Base-by-base conservation (phyloP, 2,329 filamentous ascomycete genomes). In the Elsinoe fawcettii region DNA sequence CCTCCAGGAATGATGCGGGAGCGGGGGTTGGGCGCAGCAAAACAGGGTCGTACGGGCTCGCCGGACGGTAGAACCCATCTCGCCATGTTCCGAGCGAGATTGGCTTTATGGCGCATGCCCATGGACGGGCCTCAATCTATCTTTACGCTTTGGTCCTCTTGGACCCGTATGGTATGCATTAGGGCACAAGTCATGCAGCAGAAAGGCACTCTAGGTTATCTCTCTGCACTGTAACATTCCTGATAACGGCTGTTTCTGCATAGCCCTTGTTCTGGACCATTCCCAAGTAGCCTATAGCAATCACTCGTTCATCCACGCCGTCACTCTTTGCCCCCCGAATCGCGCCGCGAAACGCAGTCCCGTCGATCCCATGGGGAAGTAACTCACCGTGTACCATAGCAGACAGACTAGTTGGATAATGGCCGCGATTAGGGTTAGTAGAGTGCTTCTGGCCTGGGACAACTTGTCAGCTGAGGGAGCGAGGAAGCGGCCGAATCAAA, bases 351-450 rank as follows among this genome's bases (percentile, higher is more conserved):
- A 83, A 59, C 92, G 86, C 63, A 99, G 75, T 41, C 93, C 90
- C 57, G 86, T 88, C 58, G 88, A 88, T 39, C 93, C 93, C 91
- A 97, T 96, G 23, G 93, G 93, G 67, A 97, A 97, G 73, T 99
- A 99, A 74, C 89, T 95, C 71, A 97, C 85, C 47, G 96, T 79
- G 74, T 97, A 97, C 92, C 92, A 97, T 47, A 89, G 63, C 62
- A 97, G 77, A 61, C 87, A 88, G 55, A 85, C 84, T 56, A 97
- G 78, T 71, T 99, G 93, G 64, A 91, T 75, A 60, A 96, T 79
- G 60, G 89, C 85, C 20, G 90, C 87, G 62, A 96, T 76, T 56
- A 97, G 77, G 14, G 93, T 97, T 62, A 97, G 82, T 61, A 95
- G 74, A 39, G 88, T 90, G 69, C 80, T 92, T 70, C 87, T 87